Base-by-base conservation (phyloP, 2,329 filamentous ascomycete genomes). In the Herpotrichia juniperi region DNA sequence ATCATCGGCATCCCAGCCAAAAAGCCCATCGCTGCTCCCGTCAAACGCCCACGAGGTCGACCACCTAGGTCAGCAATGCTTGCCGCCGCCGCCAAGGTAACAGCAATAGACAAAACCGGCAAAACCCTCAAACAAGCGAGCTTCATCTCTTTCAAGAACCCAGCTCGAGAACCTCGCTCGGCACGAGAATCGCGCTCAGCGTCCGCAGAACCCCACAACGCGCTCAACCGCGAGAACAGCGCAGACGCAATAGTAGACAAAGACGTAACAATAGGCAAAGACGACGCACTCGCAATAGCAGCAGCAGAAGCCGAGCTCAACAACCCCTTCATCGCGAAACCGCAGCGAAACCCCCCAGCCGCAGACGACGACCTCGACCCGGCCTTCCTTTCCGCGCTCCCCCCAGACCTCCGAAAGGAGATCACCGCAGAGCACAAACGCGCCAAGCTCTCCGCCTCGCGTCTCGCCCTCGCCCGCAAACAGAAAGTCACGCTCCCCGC, bases 381-480 rank as follows among this genome's bases (percentile, higher is more conserved):
- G 0, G 86, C 87, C 0, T 93, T 97, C 64, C 84, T 97, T 2
- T 85, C 88, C 1, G 91, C 92, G 14, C 79, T 97, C 1, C 93
- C 93, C 0, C 87, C 89, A 58, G 90, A 96, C 42, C 30, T 73
- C 19, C 59, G 69, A 28, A 46, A 49, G 14, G 93, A 97, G 73
- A 81, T 97, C 6, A 73, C 96, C 2, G 86, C 85, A 17, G 90
- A 96, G 63, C 87, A 93, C 65, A 82, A 62, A 39, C 59, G 66
- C 24, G 57, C 61, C 4, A 68, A 66, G 49, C 53, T 69, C n/a
- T 56, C 62, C 26, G 54, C 61, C 4, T 58, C 62, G 7, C 60
- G 61, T 4, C 62, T 76, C 57, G 34, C 63, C 46, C 19, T 76
- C 58, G 44, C 61, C 21, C 63, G 43, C 54, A 64, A 24, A 22